These are phyloP conservation scores for Teratosphaeria destructans DNA, from an alignment of 2,329 filamentous ascomycete genomes.

Conservation along the genomic window DNA sequence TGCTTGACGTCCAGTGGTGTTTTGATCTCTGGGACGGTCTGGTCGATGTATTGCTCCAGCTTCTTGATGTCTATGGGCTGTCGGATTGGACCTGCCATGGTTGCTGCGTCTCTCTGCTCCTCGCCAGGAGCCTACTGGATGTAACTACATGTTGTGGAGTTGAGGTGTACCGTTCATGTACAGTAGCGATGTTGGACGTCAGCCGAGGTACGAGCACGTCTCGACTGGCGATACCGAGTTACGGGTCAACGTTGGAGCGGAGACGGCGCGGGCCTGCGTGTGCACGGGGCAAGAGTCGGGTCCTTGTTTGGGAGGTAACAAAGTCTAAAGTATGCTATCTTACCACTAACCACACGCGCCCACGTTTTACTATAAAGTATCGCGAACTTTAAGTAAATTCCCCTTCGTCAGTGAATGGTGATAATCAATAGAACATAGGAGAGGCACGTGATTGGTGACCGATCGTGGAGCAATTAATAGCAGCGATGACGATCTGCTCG, in stretches of 20 bases:
- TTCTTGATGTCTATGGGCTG: slow-evolving; percentile 79
- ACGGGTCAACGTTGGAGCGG: background rate
- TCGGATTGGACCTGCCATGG: slow-evolving; percentile 76
- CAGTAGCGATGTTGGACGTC: background rate
- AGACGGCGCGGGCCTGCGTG: no score
- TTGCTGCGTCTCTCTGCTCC: background rate
- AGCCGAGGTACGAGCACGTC: background rate
- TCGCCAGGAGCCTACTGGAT: background rate
- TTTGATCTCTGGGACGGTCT: slow-evolving; percentile 73
- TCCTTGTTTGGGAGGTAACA: no score
- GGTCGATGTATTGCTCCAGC: slow-evolving; percentile 66
- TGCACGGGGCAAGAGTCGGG: no score
- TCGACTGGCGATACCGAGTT: background rate
- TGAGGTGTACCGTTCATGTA: background rate
- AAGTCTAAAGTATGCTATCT: no score
- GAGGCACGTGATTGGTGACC: no score
- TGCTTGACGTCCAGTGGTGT: slow-evolving; percentile 81
- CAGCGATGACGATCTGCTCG: no score
- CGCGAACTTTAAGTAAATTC: no score
- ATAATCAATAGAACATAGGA: no score
- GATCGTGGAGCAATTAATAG: no score
- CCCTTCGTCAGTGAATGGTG: no score
- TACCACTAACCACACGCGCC: no score
- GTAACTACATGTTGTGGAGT: background rate
- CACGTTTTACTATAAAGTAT: no score